Evolutionary conservation across 2,329 filamentous ascomycete species (phyloP).

Genomic region (Penicillium digitatum): DNA sequence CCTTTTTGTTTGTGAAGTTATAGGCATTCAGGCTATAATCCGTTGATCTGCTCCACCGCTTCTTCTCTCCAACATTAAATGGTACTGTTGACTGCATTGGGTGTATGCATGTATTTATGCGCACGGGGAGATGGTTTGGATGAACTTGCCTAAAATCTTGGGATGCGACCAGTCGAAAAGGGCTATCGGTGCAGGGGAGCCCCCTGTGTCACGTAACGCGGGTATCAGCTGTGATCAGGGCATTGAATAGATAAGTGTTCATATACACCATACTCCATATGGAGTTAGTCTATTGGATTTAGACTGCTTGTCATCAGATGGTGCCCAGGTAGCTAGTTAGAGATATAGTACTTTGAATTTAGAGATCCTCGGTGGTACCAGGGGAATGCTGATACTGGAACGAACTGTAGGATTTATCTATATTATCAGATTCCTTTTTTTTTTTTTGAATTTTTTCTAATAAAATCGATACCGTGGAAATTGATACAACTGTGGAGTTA

Average conservation of each 20-base stretch:
- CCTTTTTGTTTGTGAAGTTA: neutral
- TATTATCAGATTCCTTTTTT: neutral
- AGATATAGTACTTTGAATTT: neutral
- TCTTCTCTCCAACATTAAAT: neutral
- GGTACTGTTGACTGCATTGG: neutral
- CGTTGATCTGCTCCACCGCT: conserved; percentile 12
- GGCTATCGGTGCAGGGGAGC: conserved; percentile 11
- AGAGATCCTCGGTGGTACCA: neutral
- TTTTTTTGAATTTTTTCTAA: neutral
- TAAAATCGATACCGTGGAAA: neutral
- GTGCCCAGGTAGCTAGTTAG: neutral
- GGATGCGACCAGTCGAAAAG: conserved; percentile 11
- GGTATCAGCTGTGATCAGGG: neutral
- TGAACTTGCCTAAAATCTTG: conserved; percentile 14
- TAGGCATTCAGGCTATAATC: neutral
- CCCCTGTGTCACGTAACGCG: conserved; percentile 2
- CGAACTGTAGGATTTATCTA: neutral
- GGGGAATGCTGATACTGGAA: neutral
- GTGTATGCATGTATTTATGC: neutral
- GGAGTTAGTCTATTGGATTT: too few relatives aligned
- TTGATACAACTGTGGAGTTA: neutral
- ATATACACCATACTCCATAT: neutral
- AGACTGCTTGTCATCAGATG: neutral
- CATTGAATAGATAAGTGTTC: neutral
- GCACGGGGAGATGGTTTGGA: conserved; percentile 2